A percentile compares a stretch with the other conserved stretches of the same genome.
phyloP scores from a whole-genome alignment of 805 yeast genomes.

The Lachancea sp. region DNA sequence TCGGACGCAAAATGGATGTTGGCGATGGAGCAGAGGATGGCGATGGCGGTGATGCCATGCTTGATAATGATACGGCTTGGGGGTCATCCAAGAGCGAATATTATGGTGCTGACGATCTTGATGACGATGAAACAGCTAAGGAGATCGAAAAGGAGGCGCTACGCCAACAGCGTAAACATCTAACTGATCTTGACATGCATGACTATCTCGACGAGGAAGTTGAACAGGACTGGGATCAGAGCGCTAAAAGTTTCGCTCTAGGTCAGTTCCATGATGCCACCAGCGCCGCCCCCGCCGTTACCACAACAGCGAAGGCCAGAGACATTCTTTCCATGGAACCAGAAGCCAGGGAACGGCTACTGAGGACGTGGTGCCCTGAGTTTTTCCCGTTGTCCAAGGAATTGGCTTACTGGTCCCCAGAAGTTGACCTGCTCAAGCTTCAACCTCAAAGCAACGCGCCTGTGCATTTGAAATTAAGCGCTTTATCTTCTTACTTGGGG shows the following conservation, averaged over 20 bases:
- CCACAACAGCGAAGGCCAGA: constrained; percentile 32
- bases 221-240: constrained; percentile 67
- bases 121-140: constrained; percentile 65
- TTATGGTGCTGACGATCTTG: constrained; percentile 49
- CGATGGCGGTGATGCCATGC: constrained; percentile 27
- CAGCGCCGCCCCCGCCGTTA: not conserved
- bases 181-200: constrained; percentile 67
- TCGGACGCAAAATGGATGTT: constrained; percentile 26
- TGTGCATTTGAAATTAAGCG: constrained; percentile 49
- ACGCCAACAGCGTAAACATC: constrained; percentile 73
- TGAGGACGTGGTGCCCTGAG: constrained; percentile 72
- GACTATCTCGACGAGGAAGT: constrained; percentile 71
- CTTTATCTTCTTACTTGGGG: constrained; percentile 74
- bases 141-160: constrained; percentile 83
- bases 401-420: constrained; percentile 37
- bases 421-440: constrained; percentile 35
- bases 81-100: constrained; percentile 39
- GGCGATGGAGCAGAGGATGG: constrained; percentile 25
- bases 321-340: constrained; percentile 47
- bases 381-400: constrained; percentile 72
- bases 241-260: constrained; percentile 43
- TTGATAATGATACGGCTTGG: constrained; percentile 42
- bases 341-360: constrained; percentile 45
- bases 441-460: constrained; percentile 32
- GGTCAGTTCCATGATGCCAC: constrained; percentile 34